phyloP scores from a whole-genome alignment of 2,329 filamentous ascomycete species.

The Stenocarpella maydis region DNA sequence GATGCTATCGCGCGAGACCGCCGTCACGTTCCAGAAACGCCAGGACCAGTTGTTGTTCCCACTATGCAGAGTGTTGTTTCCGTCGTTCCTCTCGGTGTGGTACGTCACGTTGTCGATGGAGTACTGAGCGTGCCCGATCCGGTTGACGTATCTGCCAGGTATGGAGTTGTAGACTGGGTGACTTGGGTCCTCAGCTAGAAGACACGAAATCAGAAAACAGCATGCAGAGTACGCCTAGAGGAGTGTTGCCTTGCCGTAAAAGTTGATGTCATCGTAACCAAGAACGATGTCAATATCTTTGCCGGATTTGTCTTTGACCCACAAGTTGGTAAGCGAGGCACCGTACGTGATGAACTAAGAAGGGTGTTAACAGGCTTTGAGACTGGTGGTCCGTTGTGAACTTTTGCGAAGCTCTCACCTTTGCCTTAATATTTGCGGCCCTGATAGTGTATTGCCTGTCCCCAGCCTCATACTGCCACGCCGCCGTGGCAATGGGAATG shows the following conservation, averaged over 20 bases:
- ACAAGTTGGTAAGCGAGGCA: constrained; percentile 68
- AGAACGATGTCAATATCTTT: constrained; percentile 69
- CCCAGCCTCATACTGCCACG: neutral
- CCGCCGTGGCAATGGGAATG: neutral
- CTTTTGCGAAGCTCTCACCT: neutral
- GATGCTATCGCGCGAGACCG: constrained; percentile 63
- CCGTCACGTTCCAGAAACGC: constrained; percentile 68
- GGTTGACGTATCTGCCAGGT: constrained; percentile 70
- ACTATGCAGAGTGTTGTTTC: constrained; percentile 64
- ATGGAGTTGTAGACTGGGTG: constrained; percentile 70
- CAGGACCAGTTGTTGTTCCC: constrained; percentile 70
- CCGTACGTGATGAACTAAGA: constrained; percentile 38
- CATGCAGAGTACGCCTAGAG: neutral
- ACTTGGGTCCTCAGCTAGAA: constrained; percentile 51
- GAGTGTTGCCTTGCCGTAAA: constrained; percentile 55
- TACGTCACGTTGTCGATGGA: constrained; percentile 62
- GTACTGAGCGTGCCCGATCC: constrained; percentile 67
- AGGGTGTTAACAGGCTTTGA: fast-evolving
- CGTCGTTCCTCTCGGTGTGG: constrained; percentile 62
- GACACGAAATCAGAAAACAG: neutral
- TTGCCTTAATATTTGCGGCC: neutral
- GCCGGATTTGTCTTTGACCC: constrained; percentile 68
- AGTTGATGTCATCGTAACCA: constrained; percentile 67
- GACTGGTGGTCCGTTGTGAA: too few species aligned
- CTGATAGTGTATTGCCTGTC: constrained; percentile 8